phyloP scores from a whole-genome alignment of 805 yeast species.

The Myxozyma nipponensis region DNA sequence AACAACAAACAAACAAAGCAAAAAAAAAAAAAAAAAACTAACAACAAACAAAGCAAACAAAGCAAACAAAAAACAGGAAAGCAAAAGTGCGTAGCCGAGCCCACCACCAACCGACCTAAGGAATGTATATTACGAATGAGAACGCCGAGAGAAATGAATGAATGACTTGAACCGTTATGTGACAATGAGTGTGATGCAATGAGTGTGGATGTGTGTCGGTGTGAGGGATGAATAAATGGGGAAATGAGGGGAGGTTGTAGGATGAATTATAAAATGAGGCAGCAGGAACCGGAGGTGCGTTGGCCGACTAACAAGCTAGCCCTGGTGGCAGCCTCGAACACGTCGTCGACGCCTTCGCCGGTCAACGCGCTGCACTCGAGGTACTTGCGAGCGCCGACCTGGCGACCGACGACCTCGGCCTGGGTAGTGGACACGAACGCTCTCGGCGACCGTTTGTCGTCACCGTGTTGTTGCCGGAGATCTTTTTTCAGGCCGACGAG shows the following conservation, averaged over 20 bases:
- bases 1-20: no score
- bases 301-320: conserved; percentile 62
- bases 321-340: conserved; percentile 86
- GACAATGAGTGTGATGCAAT: no score
- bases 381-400: conserved; percentile 78
- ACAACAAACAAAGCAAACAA: no score
- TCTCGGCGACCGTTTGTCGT: conserved; percentile 48
- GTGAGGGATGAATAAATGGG: not conserved
- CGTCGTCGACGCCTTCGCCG: conserved; percentile 93
- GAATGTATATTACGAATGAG: no score
- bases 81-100: no score
- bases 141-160: no score
- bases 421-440: conserved; percentile 42
- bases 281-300: conserved; percentile 44
- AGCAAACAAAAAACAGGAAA: no score
- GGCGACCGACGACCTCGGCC: conserved; percentile 68
- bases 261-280: conserved; percentile 37
- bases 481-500: conserved; percentile 85
- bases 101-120: no score
- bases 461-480: conserved; percentile 48
- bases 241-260: conserved; percentile 1
- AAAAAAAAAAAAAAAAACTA: no score
- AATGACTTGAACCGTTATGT: no score
- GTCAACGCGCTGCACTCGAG: conserved; percentile 88
- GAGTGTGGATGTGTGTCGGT: no score